Conservation (phyloP, 306 rosid species). For the Inga laurina region DNA sequence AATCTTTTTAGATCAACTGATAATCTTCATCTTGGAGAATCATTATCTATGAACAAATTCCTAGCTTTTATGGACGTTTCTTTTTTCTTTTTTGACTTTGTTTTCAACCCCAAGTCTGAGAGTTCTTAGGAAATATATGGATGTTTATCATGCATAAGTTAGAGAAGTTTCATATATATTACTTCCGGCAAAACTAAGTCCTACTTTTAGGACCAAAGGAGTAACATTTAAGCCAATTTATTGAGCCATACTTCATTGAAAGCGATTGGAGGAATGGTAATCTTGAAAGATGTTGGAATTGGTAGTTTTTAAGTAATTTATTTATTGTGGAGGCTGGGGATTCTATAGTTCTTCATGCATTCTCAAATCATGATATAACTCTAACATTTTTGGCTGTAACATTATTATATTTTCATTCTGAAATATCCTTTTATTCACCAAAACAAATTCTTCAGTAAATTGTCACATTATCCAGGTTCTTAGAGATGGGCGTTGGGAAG, state of each 20-base stretch:
- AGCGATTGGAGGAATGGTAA: neutral
- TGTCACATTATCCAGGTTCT: slow-evolving; percentile 63
- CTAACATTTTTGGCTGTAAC: neutral
- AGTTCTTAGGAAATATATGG: neutral
- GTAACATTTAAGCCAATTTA: no score
- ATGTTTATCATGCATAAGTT: neutral
- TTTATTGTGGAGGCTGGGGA: neutral
- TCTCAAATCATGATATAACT: neutral
- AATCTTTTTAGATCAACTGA: slow-evolving; percentile 1
- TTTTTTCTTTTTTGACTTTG: neutral
- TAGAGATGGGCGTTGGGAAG: slow-evolving; percentile 86
- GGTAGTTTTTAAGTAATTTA: neutral
- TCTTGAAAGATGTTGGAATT: neutral
- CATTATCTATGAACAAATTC: neutral
- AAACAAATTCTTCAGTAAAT: neutral
- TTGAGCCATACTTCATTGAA: neutral
- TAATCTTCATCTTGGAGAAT: neutral
- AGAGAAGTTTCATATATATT: neutral
- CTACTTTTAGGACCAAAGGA: no score
- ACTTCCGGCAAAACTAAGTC: no score
- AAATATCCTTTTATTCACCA: slow-evolving; percentile 11
- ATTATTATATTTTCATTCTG: neutral
- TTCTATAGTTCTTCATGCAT: neutral
- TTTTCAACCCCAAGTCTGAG: neutral
- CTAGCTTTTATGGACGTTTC: neutral